These are phyloP conservation scores for Coriolopsis trogii DNA, from an alignment of 1,284 basidiomycete species.

Conservation along the genomic window DNA sequence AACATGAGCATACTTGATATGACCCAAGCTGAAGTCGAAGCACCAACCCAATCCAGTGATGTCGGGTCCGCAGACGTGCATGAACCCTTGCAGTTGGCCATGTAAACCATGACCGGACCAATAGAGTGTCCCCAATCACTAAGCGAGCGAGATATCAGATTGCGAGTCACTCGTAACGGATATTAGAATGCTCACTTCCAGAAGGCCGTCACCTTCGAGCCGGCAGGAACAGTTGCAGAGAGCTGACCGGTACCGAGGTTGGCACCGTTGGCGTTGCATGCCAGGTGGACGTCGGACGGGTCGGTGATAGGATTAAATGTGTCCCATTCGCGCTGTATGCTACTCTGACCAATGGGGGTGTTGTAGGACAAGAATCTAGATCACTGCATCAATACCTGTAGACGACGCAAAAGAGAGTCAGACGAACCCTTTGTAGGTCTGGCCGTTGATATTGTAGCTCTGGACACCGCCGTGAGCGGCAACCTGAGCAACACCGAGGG, in stretches of 20 bases:
- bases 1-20: neutral
- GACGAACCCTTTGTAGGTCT: conserved; percentile 35
- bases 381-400: neutral
- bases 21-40: too few species aligned
- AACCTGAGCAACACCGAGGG: conserved; percentile 24
- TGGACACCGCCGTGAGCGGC: conserved; percentile 43
- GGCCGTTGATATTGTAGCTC: conserved; percentile 38
- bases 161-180: too few species aligned
- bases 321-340: conserved; percentile 40
- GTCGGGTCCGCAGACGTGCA: conserved; percentile 39
- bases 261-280: conserved; percentile 42
- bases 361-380: conserved; percentile 38
- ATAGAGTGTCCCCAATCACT: conserved; percentile 37
- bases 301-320: conserved; percentile 37
- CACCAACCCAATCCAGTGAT: conserved; percentile 38
- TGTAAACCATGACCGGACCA: conserved; percentile 40
- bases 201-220: conserved; percentile 44
- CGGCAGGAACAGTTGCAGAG: conserved; percentile 43
- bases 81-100: conserved; percentile 38
- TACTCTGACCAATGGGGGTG: conserved; percentile 40
- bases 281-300: conserved; percentile 35
- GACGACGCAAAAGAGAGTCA: too few species aligned
- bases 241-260: conserved; percentile 36
- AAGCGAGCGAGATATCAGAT: neutral
- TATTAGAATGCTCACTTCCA: conserved; percentile 41